Evolutionary conservation across 148 eudicot species (phyloP).

Genomic region (Agrostemma githago): DNA sequence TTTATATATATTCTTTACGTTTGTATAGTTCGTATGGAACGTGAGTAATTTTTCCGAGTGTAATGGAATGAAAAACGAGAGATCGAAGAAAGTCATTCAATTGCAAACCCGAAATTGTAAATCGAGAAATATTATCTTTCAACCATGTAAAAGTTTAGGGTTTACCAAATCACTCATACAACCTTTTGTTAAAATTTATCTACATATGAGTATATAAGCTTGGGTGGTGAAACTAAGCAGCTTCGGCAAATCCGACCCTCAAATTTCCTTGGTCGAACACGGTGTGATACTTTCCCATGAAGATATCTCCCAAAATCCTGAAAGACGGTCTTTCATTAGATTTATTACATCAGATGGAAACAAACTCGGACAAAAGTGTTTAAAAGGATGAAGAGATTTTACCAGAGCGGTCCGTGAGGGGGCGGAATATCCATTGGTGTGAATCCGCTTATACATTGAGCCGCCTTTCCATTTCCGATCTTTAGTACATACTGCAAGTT

Average conservation of each 20-base stretch:
- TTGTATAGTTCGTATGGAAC: not conserved
- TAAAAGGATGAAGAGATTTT: slow-evolving; percentile 20
- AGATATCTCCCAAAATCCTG: slow-evolving; percentile 92
- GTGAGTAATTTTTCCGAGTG: too few species aligned
- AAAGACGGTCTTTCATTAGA: too few species aligned
- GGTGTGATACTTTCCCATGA: slow-evolving; percentile 91
- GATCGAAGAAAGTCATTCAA: too few species aligned
- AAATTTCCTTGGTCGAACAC: slow-evolving; percentile 71
- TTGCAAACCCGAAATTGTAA: too few species aligned
- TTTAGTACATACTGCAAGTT: slow-evolving; percentile 63
- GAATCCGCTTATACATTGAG: slow-evolving; percentile 91
- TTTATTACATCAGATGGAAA: too few species aligned
- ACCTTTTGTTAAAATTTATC: not conserved
- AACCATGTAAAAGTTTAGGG: not conserved
- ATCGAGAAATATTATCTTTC: too few species aligned
- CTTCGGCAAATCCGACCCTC: slow-evolving; percentile 82
- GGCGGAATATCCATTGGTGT: slow-evolving; percentile 77
- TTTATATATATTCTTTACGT: not conserved
- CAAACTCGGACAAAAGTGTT: not conserved
- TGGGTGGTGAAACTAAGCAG: slow-evolving; percentile 37
- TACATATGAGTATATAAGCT: not conserved
- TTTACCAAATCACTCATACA: not conserved
- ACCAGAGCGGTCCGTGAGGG: slow-evolving; percentile 95
- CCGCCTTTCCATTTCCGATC: slow-evolving; percentile 67
- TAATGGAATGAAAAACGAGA: too few species aligned